Evolutionary conservation across 2,329 filamentous ascomycete genomes (phyloP).

Genomic region (Alternaria triticina): DNA sequence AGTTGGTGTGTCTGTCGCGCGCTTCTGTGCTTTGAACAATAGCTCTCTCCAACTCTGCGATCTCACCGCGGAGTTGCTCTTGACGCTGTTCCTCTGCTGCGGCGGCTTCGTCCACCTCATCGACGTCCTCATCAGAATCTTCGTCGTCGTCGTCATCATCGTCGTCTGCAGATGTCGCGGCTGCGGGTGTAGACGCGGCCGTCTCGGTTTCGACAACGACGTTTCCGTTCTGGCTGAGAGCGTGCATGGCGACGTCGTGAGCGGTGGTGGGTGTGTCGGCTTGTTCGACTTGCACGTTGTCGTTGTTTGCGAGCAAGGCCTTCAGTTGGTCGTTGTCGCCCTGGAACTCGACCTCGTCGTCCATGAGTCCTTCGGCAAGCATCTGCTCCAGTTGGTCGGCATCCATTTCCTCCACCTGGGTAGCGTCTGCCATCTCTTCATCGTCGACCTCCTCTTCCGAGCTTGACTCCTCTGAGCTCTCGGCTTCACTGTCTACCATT

Average conservation of each 20-base stretch:
- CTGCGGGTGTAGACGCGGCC: slow-evolving; percentile 39
- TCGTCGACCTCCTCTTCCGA: slow-evolving; percentile 49
- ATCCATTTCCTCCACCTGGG: slow-evolving; percentile 48
- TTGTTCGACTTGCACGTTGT: slow-evolving; percentile 41
- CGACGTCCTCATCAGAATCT: slow-evolving; percentile 51
- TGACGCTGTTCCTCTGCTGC: slow-evolving; percentile 54
- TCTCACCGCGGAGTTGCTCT: slow-evolving; percentile 59
- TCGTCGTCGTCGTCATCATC: slow-evolving; percentile 55
- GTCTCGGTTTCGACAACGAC: slow-evolving; percentile 40
- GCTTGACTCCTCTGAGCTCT: slow-evolving; percentile 50
- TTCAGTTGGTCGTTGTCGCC: slow-evolving; percentile 40
- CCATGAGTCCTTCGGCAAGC: slow-evolving; percentile 46
- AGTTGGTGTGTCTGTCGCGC: slow-evolving; percentile 54
- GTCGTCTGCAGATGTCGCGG: slow-evolving; percentile 48
- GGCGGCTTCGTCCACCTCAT: slow-evolving; percentile 57
- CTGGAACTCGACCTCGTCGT: slow-evolving; percentile 41
- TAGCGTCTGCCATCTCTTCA: slow-evolving; percentile 51
- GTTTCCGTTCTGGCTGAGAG: slow-evolving; percentile 36
- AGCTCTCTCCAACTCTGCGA: slow-evolving; percentile 61
- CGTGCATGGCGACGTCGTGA: slow-evolving; percentile 48
- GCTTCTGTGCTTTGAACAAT: slow-evolving; percentile 53
- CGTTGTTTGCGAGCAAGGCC: slow-evolving; percentile 32
- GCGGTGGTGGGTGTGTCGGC: slow-evolving; percentile 43
- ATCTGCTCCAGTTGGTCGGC: slow-evolving; percentile 45
- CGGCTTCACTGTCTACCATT: slow-evolving; percentile 56